phyloP scores from a whole-genome alignment of 257 asterid genomes.

The Jacaranda copaia region DNA sequence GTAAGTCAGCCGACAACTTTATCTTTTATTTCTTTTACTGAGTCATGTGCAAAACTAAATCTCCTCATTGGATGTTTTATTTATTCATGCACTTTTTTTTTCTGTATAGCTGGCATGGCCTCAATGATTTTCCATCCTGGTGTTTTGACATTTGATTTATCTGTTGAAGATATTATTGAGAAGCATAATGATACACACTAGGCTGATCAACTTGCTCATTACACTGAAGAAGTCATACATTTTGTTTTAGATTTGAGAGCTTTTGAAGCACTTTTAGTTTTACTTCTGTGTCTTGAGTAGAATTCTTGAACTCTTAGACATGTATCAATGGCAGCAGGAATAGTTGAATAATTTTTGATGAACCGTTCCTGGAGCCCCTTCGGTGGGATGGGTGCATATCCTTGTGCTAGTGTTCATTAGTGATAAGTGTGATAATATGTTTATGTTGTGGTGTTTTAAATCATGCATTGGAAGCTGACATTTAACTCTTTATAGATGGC shows the following conservation, averaged over 20 bases:
- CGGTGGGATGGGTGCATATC: too few relatives aligned
- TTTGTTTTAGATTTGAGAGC: slow-evolving; percentile 19
- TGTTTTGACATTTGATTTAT: neutral
- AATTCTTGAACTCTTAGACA: too few relatives aligned
- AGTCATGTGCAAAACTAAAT: neutral
- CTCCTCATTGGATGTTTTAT: neutral
- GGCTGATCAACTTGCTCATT: slow-evolving; percentile 9
- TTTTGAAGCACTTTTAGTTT: neutral
- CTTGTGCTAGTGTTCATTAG: too few relatives aligned
- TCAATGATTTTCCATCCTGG: neutral
- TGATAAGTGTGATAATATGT: neutral
- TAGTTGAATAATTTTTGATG: too few relatives aligned
- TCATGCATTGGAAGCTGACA: slow-evolving; percentile 28
- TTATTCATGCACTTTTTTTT: neutral
- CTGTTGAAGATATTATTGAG: slow-evolving; percentile 1
- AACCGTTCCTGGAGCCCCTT: too few relatives aligned
- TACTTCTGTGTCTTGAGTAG: neutral
- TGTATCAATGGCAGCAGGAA: too few relatives aligned
- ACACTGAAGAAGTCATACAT: neutral
- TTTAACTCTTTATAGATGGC: slow-evolving; percentile 61
- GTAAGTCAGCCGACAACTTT: slow-evolving; percentile 54
- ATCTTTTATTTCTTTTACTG: neutral
- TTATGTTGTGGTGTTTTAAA: slow-evolving; percentile 18
- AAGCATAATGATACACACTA: slow-evolving; percentile 16
- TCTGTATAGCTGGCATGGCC: neutral